Evolutionary conservation across 495 filamentous ascomycete species (phyloP).

Genomic region (Lepidopterella palustris): DNA sequence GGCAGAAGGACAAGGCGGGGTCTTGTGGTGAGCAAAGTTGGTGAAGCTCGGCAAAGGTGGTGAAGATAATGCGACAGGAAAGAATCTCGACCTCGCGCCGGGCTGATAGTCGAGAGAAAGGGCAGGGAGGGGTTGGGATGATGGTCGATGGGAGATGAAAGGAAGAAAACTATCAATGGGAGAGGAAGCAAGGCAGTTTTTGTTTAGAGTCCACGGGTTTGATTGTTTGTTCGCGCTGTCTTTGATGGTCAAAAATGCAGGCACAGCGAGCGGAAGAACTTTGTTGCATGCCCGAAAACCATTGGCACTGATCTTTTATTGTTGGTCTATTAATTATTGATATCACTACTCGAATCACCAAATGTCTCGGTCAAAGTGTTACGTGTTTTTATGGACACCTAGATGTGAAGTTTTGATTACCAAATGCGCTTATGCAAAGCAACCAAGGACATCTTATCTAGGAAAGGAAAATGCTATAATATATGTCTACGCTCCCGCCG

Average conservation of each 20-base stretch:
- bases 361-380: too few relatives aligned
- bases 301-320: too few relatives aligned
- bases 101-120: slow-evolving; percentile 9
- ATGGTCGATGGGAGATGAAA: neutral
- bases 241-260: neutral
- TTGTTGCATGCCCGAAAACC: neutral
- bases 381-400: too few relatives aligned
- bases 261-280: neutral
- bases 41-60: neutral
- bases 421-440: too few relatives aligned
- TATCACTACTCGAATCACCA: too few relatives aligned
- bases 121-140: neutral
- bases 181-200: neutral
- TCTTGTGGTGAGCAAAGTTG: neutral
- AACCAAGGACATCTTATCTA: neutral
- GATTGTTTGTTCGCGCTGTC: neutral
- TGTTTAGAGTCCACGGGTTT: neutral
- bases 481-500: slow-evolving; percentile 22
- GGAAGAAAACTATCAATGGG: slow-evolving; percentile 3
- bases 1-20: neutral
- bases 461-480: neutral
- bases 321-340: too few relatives aligned
- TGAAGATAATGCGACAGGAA: neutral
- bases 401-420: too few relatives aligned
- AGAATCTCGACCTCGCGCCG: slow-evolving; percentile 15